Conservation (phyloP, 1,139 yeast genomes). For the Taphrina deformans region DNA sequence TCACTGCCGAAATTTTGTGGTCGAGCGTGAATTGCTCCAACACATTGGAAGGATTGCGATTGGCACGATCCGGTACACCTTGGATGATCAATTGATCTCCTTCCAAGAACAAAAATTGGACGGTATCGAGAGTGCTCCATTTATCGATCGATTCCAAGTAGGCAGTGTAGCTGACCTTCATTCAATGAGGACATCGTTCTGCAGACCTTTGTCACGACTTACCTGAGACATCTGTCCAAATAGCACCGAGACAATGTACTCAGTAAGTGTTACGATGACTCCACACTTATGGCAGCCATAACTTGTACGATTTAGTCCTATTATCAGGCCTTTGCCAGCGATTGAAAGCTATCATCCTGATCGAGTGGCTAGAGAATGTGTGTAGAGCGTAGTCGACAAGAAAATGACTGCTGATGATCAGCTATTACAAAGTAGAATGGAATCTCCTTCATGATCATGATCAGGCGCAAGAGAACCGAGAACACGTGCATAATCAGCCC, state of each 20-base stretch:
- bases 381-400: no score
- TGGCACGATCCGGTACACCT: neutral
- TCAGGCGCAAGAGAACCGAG: neutral
- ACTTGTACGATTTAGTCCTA: no score
- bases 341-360: no score
- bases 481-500: neutral
- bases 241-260: no score
- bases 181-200: no score
- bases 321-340: no score
- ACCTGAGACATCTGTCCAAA: constrained; percentile 3
- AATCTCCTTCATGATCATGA: neutral
- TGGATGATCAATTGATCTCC: neutral
- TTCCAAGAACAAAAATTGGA: neutral
- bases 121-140: neutral
- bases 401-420: neutral
- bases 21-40: constrained; percentile 4
- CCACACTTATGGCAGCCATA: no score
- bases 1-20: neutral
- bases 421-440: neutral
- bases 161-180: neutral
- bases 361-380: no score
- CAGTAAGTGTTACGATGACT: no score
- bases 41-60: neutral
- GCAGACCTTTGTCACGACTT: no score
- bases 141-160: neutral